Evolutionary conservation across 805 yeast genomes (phyloP), one percentile per base, ranked within the genome.

Genomic region (Teunomyces atbi): DNA sequence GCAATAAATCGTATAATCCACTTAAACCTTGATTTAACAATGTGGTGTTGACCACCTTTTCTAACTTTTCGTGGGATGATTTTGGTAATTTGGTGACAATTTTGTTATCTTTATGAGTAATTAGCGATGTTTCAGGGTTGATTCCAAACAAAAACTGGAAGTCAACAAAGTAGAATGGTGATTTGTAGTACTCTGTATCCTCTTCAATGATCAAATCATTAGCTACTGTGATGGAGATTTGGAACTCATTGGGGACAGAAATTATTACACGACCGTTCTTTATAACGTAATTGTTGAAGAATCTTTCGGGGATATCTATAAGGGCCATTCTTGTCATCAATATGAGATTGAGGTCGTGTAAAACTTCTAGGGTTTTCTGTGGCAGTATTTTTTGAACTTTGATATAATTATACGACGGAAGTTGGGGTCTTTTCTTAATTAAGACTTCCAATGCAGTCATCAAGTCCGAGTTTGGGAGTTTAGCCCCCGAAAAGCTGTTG

Each of bases 401-500:
- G 4, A 84, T 65, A 51, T 81, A 79, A 52, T 77, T 77, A 59
- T 85, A 82, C 0, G 85, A 73, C 2, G 89, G 83, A 33, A 87
- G 72, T 32, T 79, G 82, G 1, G 97, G 96, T 50, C 85, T 71
- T 3, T 96, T 96, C 33, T 79, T 73, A 34, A 82, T 79, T 45
- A 91, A 71, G 0, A 94, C 96, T 60, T 92, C 95, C 54, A 92
- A 69, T 1, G 96, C 89, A 0, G 98, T 91, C 19, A 83, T 77
- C 16, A 94, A 64, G 65, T 94, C 99, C 0, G 96, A 94, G 62
- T 89, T 89, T 4, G 97, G 96, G 44, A 92, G 68, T 58, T 95
- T 91, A 0, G 99, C 98, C 23, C 90, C 87, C 1, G 89, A 79
- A n/a, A 84, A 80, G 43, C 82, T 79, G 52, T 83, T 87, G 19